Evolutionary conservation across 352 stramenopile species (phyloP), one percentile per base, ranked within the genome.

Genomic region (Aphanomyces invadans): DNA sequence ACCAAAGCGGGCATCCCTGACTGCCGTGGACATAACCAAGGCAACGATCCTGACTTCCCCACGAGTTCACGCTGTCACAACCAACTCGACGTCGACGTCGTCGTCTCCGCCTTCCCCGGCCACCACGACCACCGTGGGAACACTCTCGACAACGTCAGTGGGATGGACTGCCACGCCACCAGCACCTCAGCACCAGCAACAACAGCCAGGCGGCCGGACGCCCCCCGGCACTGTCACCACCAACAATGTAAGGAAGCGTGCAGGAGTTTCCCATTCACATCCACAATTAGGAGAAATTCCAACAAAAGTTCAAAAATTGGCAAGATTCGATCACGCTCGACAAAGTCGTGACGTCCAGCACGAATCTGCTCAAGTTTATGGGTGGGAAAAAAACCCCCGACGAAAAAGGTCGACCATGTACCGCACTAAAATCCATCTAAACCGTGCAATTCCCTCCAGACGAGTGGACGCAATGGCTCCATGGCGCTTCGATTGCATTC

Each of bases 271-370:
- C n/a, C n/a, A n/a, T n/a, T n/a, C n/a, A n/a, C n/a, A n/a, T n/a
- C n/a, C n/a, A n/a, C n/a, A n/a, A n/a, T n/a, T 21, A 38, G 25
- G 49, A 57, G 17, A 64, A 64, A 32, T 64, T 64, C 36, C 55
- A 64, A 11, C 25, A 25, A 21, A 64, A 52, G 29, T 64, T 64
- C 23, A 32, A 38, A 12, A 25, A 17, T 15, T 64, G 55, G 55
- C 55, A 64, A 45, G 55, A 64, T 28, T 64, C 55, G 17, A 64
- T 64, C 36, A 36, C 12, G 15, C 26, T 64, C 2, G 55, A 64
- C 15, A 64, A 64, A 25, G 55, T 64, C 39, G 12, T 33, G 15
- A 38, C 31, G 53, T 62, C 53, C 3, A 62, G 21, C n/a, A 36
- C 52, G 17, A 31, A 26, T 4, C 21, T 64, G 7, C 38, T 46